Conservation (phyloP, 306 rosid species). For the Quercus aquifolioides region DNA sequence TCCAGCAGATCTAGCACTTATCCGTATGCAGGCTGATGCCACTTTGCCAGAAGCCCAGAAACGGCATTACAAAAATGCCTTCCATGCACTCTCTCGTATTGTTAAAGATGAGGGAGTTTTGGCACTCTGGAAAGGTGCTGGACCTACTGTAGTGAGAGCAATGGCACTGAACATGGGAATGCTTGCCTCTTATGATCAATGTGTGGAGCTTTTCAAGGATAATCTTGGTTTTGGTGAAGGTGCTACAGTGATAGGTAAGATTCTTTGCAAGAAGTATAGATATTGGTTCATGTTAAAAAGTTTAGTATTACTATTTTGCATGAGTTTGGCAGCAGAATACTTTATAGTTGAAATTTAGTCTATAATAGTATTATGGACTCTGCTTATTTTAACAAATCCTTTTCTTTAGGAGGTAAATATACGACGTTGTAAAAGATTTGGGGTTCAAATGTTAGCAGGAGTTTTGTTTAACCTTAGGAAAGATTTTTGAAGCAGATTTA, state of each 20-base stretch:
- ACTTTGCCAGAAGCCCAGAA: conserved; percentile 90
- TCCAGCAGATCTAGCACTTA: conserved; percentile 96
- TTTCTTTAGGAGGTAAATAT: background rate
- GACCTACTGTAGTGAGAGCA: conserved; percentile 97
- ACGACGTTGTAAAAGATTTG: background rate
- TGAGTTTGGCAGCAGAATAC: background rate
- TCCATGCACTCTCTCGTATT: conserved; percentile 92
- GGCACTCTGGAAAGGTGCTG: conserved; percentile 99
- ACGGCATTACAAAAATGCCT: conserved; percentile 85
- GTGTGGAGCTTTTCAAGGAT: conserved; percentile 94
- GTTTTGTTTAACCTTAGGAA: background rate
- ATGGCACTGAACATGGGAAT: conserved; percentile 99
- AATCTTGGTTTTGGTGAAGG: conserved; percentile 78
- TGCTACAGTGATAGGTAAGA: conserved; percentile 68
- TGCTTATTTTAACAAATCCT: background rate
- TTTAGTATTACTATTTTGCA: background rate
- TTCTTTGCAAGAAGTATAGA: background rate
- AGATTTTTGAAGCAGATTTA: background rate
- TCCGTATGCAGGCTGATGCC: conserved; percentile 99
- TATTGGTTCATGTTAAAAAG: background rate
- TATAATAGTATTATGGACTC: background rate
- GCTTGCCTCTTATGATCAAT: conserved; percentile 98
- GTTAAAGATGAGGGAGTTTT: conserved; percentile 81
- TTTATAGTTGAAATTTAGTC: background rate
- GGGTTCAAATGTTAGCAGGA: background rate